Evolutionary conservation across 2,329 filamentous ascomycete species (phyloP), one percentile per base, ranked within the genome.

Genomic region (Elsinoe arachidis): DNA sequence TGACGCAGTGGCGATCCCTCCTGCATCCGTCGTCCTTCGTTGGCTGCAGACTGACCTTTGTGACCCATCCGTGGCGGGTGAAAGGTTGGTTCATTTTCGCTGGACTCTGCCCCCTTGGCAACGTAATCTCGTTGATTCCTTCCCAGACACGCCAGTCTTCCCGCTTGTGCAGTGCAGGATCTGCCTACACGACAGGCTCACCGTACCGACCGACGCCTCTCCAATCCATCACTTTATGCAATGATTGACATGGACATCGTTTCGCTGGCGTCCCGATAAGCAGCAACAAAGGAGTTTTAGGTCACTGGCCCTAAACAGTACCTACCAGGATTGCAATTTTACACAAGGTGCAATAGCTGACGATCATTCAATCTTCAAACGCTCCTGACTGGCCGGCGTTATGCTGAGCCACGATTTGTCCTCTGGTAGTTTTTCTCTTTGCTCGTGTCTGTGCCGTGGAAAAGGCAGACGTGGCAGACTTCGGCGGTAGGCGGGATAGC

Each of bases 1-100:
- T 46, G 43, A 56, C 53, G 41, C 41, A 30, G 30, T 46, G 54
- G 33, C 54, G 54, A 56, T 56, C 54, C 38, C 54, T 47, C 54
- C 54, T 46, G 43, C 54, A 23, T 49, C 23, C 23, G 41, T 56
- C 43, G 34, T 26, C 41, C 54, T 46, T 46, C 39, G 26, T 56
- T 56, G 54, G 44, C 43, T 26, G 26, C 35, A 39, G 49, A 39
- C 19, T 30, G 39, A 17, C 23, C 41, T 38, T 47, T 19, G 41
- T 46, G 54, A 47, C 54, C 54, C 21, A 46, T 49, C 51, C 33
- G 43, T 56, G 41, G 54, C 54, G 54, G 54, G 54, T 47, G 33
- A 23, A 56, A 34, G 54, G 38, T 49, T 56, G 54, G 54, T 46
- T 39, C 54, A 46, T 39, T 49, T 55, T 26, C 19, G 34, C 19